Evolutionary conservation across 331 rosid species (phyloP), one percentile per base, ranked within the genome.

Genomic region (Quercus phellos): DNA sequence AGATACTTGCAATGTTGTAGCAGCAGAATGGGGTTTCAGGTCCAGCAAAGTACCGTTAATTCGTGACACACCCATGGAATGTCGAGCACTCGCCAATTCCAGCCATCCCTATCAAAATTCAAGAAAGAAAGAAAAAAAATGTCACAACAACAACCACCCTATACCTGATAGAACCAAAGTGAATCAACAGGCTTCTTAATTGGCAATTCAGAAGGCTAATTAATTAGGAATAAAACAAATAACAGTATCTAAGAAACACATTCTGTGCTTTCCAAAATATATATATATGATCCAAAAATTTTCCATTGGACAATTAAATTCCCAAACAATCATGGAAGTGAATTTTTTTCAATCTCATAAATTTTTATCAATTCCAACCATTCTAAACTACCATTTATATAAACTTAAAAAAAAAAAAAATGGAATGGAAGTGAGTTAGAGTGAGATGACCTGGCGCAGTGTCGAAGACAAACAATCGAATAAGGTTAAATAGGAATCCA

Each of bases 21-120:
- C 61, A 58, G 98, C 98, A 64, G 94, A 38, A 80, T 89, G 96
- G 18, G 55, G 26, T 66, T 93, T 95, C 81, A 93, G 85, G 82
- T 95, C 89, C 88, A 95, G 82, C 73, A 93, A 51, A 35, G 93
- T 81, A 80, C 87, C 76, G 77, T 82, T 95, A 67, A 93, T 76
- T 9, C 98, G 97, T 4, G 90, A 87, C 21, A 85, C 85, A 53
- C 98, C 99, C 99, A 93, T 95, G 66, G 99, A 93, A 84, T 89
- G 89, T 42, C 94, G 87, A 54, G 97, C 98, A 81, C 97, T 88
- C 1, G 98, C 97, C 68, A 95, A 82, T 22, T 95, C 98, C 70
- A 93, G 60, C 99, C 98, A 95, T 56, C 97, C 99, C 99, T 95
- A 86, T 61, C 22, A 73, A 77, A 0, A 38, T 38, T 38, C 3